Evolutionary conservation across 768 basidiomycete genomes (phyloP), one percentile per base, ranked within the genome.

Genomic region (Leccinum aurantiacum): DNA sequence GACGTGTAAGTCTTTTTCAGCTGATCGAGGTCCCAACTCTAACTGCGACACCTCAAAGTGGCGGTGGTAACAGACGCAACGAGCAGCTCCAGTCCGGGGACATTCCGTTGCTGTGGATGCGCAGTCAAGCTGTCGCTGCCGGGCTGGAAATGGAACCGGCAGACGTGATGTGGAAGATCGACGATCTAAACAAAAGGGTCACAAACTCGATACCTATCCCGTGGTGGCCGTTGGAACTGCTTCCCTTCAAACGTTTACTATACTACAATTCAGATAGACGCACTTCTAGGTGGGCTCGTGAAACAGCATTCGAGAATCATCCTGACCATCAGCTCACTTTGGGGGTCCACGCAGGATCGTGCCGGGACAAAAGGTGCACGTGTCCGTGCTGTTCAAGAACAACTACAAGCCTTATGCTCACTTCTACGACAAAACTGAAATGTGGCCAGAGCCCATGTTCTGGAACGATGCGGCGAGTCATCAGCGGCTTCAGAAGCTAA

Each of bases 1-100:
- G 78, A 79, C 53, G 66, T 78, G 78, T 78, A 62, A 15, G 76
- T 71, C 8, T 0, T 25, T 3, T n/a, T 47, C 4, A 11, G 3
- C 5, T 22, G 3, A 33, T 35, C 6, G 8, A 10, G 14, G 17
- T 47, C 38, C 13, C 2, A 31, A 35, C 50, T 19, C 56, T 52
- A 11, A 38, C 6, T 8, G 6, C 17, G 24, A 50, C 46, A 27
- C 22, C 48, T 44, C 10, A 19, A 44, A 73, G 69, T 1, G 72
- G 72, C 2, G 72, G 71, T 15, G 71, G 71, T 22, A 67, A 72
- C n/a, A 62, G 71, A 48, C 58, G 51, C 1, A 73, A 72, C 53
- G 67, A 65, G 44, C 65, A 57, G 24, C 66, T 74, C 15, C 71
- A 68, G 17, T 74, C 67, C 3, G 69, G 66, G 8, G 66, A 69